A percentile compares a stretch with the other conserved stretches of the same genome.
These are phyloP conservation scores for Gracilaria domingensis DNA, from an alignment of 23 red algal species.

Conservation along the genomic window DNA sequence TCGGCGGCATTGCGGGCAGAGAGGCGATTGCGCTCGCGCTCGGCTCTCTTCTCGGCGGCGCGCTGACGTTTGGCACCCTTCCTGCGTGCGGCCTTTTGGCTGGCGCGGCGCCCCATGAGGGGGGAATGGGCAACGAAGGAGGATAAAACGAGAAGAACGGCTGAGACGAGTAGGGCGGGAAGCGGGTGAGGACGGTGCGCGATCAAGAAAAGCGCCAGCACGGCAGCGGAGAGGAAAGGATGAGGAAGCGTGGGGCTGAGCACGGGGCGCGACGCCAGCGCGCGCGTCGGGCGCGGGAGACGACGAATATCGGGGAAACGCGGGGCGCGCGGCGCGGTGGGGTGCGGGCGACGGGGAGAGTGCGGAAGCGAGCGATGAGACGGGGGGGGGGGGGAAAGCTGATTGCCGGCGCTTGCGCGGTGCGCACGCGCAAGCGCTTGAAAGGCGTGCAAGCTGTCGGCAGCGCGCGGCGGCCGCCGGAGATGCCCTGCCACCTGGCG, in stretches of 20 bases:
- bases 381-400: slow-evolving; percentile 1
- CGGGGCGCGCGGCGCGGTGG: neutral
- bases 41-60: slow-evolving; percentile 41
- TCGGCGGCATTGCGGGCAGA: slow-evolving; percentile 11
- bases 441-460: neutral
- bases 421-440: slow-evolving; percentile 1
- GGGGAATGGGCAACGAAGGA: neutral
- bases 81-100: slow-evolving; percentile 32
- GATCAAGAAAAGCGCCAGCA: slow-evolving; percentile 29
- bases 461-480: neutral
- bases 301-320: neutral
- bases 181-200: slow-evolving; percentile 14
- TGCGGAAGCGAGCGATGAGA: neutral
- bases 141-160: slow-evolving; percentile 20
- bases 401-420: neutral
- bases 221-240: neutral
- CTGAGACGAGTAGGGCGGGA: slow-evolving; percentile 10
- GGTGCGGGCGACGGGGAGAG: neutral
- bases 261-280: neutral
- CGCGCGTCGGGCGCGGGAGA: slow-evolving; percentile 1
- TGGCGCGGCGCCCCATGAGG: slow-evolving; percentile 38
- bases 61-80: slow-evolving; percentile 56
- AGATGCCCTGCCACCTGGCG: slow-evolving; percentile 9
- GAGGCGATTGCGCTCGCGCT: slow-evolving; percentile 32
- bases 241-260: neutral